Percentiles rank a stretch among this genome's conserved stretches.
Conservation (phyloP, 768 basidiomycete genomes). For the Suillus paluster region DNA sequence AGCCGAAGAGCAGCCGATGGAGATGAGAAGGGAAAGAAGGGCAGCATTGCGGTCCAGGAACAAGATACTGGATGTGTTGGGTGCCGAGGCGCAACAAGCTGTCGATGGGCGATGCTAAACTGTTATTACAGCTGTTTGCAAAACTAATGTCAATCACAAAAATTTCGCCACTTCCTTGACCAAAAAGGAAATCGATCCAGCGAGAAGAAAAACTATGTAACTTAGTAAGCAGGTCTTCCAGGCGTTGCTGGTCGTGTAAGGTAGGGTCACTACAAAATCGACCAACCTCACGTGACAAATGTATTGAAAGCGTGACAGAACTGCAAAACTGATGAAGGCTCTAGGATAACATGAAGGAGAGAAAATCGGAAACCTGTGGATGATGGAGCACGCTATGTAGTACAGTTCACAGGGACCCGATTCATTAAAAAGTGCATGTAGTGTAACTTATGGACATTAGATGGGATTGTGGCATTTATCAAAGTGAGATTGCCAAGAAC, state of each 20-base stretch:
- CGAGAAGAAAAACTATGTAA: no score
- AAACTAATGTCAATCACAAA: no score
- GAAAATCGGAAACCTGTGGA: neutral
- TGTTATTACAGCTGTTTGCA: neutral
- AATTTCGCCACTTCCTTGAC: no score
- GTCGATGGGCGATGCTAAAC: conserved; percentile 4
- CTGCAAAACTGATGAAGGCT: neutral
- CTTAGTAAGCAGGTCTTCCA: no score
- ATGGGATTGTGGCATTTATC: conserved; percentile 1
- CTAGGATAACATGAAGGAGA: neutral
- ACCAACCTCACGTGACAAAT: no score
- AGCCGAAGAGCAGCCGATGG: neutral
- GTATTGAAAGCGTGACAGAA: no score
- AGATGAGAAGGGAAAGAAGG: conserved; percentile 5
- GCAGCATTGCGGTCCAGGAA: conserved; percentile 11
- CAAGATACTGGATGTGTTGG: conserved; percentile 17
- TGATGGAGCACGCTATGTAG: neutral
- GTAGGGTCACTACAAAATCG: no score
- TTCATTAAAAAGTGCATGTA: neutral
- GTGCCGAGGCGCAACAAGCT: conserved; percentile 9
- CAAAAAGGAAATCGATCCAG: no score
- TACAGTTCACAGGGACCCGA: conserved; percentile 1
- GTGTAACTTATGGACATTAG: neutral
- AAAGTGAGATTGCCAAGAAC: neutral
- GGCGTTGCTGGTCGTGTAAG: no score